Evolutionary conservation across 108 stramenopile species (phyloP), one percentile per base, ranked within the genome.

Genomic region (Skeletonema costatum): DNA sequence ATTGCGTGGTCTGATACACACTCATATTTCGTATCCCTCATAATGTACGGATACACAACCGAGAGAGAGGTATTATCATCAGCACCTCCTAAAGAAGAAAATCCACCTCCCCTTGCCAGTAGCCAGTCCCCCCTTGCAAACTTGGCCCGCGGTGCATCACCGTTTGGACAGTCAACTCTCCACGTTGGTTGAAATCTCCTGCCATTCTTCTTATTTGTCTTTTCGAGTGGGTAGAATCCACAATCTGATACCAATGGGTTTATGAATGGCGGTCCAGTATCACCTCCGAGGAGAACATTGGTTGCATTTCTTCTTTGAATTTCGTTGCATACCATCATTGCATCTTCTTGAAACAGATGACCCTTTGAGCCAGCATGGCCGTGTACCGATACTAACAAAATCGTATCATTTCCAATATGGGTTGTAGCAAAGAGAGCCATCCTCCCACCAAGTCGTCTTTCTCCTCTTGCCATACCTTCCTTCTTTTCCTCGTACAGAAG

Each of bases 351-450:
- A 7, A 68, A 50, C 9, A 68, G 13, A n/a, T 17, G 38, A 31
- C 31, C 30, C 16, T 48, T 48, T 32, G 68, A 68, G 0, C 68
- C 68, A 68, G 68, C 25, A 17, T 68, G 68, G 42, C 32, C 7
- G 42, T 46, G 68, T 4, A 68, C 42, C 5, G 68, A 68, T n/a
- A 68, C 42, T 53, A 68, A 5, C 17, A 51, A 41, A 32, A 68
- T 68, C 5, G 33, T 31, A 32, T 41, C 46, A 14, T 7, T 14
- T 5, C 39, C 68, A 3, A 41, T 68, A 32, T 46, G 41, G 16
- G 46, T 68, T 46, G 21, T 29, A 29, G 71, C 71, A 64, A 72
- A 72, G 32, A 72, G 61, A 12, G 63, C 71, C 71, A 72, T 72
- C 9, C 62, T 61, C 17, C 60, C 71, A 31, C 71, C 71, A 38